A percentile compares a stretch with the other conserved stretches of the same genome.
Conservation (phyloP, 192 early-diverging fungal genomes). For the Podila epicladia region DNA sequence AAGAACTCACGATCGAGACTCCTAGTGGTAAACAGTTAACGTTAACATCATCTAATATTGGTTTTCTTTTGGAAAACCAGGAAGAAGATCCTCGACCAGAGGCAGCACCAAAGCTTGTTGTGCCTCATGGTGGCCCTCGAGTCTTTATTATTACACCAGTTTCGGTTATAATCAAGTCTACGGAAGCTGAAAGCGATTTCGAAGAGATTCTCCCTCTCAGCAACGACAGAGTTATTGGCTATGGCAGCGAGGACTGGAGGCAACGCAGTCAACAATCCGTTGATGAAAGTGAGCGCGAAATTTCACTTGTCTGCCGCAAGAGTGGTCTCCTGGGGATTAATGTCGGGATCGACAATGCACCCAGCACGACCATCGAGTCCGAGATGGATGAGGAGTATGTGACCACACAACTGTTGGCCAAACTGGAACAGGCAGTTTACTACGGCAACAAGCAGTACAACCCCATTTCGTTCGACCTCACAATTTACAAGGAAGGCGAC, state of each 20-base stretch:
- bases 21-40: no score
- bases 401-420: slow-evolving; percentile 37
- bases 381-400: slow-evolving; percentile 9
- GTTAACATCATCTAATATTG: no score
- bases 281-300: slow-evolving; percentile 13
- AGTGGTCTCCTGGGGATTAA: slow-evolving; percentile 47
- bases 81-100: slow-evolving; percentile 41
- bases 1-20: neutral
- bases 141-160: slow-evolving; percentile 38
- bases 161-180: slow-evolving; percentile 35
- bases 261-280: slow-evolving; percentile 22
- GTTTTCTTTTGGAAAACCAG: neutral
- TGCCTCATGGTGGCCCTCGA: slow-evolving; percentile 43
- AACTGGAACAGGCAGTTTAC: slow-evolving; percentile 50
- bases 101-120: slow-evolving; percentile 34
- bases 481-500: slow-evolving; percentile 38
- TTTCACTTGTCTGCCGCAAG: slow-evolving; percentile 27
- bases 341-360: slow-evolving; percentile 13
- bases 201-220: slow-evolving; percentile 44
- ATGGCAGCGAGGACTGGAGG: slow-evolving; percentile 44
- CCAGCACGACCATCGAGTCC: neutral
- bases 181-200: slow-evolving; percentile 16
- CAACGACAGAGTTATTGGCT: slow-evolving; percentile 38
- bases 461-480: slow-evolving; percentile 49
- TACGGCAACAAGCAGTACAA: slow-evolving; percentile 43